Base-by-base conservation (phyloP, 306 rosid genomes). In the Geum urbanum region DNA sequence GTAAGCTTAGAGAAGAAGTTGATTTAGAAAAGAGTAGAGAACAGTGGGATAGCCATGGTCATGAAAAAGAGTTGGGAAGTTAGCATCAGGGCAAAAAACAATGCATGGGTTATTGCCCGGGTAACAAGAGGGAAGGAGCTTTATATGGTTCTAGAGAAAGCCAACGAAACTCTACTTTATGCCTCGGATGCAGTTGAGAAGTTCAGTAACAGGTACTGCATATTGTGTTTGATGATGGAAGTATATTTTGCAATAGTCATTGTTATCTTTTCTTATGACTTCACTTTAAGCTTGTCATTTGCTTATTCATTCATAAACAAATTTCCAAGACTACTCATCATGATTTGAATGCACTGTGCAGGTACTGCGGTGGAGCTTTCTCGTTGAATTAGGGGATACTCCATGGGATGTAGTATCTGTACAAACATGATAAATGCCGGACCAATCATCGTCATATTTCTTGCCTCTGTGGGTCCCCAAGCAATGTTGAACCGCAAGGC, bases 181-280 rank as follows among this genome's bases (percentile, higher is more conserved):
- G 99, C 99, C 58, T 87, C 96, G 5, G 95, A 94, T 74, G 96
- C 92, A 72, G 89, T 91, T 68, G 99, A 94, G 84, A 94, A 85
- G 87, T 94, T 94, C 85, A 94, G 99, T 80, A 80, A 87, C 92
- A 87, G 91, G 96, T 87, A 79, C 6, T 12, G 45, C 73, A 41
- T 19, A 12, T 68, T 64, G 71, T 70, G 41, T 69, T 43, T 20
- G n/a, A 44, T 41, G 51, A 11, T 55, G 65, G 27, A 55, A 53
- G 59, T 32, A 9, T 37, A 69, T 67, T 56, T 9, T 60, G 60
- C 52, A 61, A 16, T 24, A 59, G 45, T 16, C 39, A 41, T 54
- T 32, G 12, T 57, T 16, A 57, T 27, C 41, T 27, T 57, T 19
- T 24, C 41, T 13, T 22, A 24, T 57, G 6, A 13, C 41, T 47